A percentile compares a stretch with the other conserved stretches of the same genome.
Evolutionary conservation across 2,329 filamentous ascomycete species (phyloP).

Genomic region (Epichloe typhina): DNA sequence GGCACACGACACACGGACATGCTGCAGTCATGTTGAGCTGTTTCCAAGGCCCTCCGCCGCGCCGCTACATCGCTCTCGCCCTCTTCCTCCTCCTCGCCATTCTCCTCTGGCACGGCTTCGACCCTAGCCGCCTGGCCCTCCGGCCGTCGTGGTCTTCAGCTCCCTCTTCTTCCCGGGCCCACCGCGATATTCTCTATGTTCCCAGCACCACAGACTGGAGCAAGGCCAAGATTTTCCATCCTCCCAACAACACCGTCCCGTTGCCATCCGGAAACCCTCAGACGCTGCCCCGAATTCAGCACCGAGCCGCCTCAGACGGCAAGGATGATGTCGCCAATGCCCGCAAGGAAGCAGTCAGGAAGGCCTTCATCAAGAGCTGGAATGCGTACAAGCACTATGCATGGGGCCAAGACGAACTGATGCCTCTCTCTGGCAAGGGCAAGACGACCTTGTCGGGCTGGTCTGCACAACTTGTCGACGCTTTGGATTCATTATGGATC

Average conservation of each 20-base stretch:
- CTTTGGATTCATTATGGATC: constrained; percentile 46
- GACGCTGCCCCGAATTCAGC: constrained; percentile 31
- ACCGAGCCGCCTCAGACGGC: constrained; percentile 20
- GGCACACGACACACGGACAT: background rate
- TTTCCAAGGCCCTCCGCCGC: constrained; percentile 18
- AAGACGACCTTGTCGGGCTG: constrained; percentile 39
- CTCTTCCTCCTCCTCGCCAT: constrained; percentile 15
- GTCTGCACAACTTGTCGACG: constrained; percentile 46
- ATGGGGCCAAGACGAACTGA: constrained; percentile 44
- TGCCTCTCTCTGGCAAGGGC: constrained; percentile 33
- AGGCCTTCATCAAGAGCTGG: constrained; percentile 33
- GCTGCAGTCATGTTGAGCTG: constrained; percentile 16
- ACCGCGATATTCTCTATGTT: constrained; percentile 18
- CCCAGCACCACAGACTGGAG: constrained; percentile 27
- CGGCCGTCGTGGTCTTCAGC: background rate
- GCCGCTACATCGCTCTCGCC: constrained; percentile 20
- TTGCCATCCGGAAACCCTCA: constrained; percentile 23
- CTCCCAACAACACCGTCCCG: constrained; percentile 17
- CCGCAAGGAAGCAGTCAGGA: constrained; percentile 24
- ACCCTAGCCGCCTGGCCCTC: constrained; percentile 7
- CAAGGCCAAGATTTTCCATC: constrained; percentile 19
- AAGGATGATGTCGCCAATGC: constrained; percentile 20
- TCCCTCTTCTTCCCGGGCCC: constrained; percentile 3
- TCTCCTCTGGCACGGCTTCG: constrained; percentile 16
- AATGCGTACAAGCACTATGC: constrained; percentile 39